Conservation (phyloP, 73 alveolate genomes). For the Stentor roeselii region DNA sequence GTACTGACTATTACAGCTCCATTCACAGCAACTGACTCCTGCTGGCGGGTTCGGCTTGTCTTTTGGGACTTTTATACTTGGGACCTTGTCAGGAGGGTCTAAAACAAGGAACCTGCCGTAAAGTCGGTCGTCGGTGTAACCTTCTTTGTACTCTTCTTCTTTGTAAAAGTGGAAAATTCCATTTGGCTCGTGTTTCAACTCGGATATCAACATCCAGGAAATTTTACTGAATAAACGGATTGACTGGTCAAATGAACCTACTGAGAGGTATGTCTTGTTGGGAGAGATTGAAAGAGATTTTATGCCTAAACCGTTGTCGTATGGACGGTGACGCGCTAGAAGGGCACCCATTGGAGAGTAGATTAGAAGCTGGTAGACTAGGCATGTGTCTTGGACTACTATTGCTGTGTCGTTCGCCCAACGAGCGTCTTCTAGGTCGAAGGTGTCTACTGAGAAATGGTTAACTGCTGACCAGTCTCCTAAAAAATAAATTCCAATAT, state of each 20-base stretch:
- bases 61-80: constrained; percentile 63
- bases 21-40: constrained; percentile 63
- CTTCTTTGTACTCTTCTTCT: constrained; percentile 80
- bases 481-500: constrained; percentile 85
- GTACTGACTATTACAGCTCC: constrained; percentile 76
- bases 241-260: constrained; percentile 29
- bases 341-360: constrained; percentile 86
- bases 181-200: constrained; percentile 25
- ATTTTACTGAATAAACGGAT: constrained; percentile 29
- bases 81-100: constrained; percentile 55
- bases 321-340: constrained; percentile 69
- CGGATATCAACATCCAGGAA: constrained; percentile 38
- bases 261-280: constrained; percentile 78
- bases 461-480: constrained; percentile 89
- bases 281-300: constrained; percentile 68
- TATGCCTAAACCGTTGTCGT: constrained; percentile 85
- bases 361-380: constrained; percentile 71
- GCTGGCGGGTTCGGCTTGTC: constrained; percentile 77
- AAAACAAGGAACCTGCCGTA: constrained; percentile 45
- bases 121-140: constrained; percentile 59
- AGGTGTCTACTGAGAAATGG: constrained; percentile 89
- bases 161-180: constrained; percentile 42
- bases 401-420: constrained; percentile 93
- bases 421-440: constrained; percentile 77
- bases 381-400: constrained; percentile 76